Percentiles rank a stretch among this genome's conserved stretches.
Conservation (phyloP, 495 filamentous ascomycete genomes). For the Penicillium waksmanii region DNA sequence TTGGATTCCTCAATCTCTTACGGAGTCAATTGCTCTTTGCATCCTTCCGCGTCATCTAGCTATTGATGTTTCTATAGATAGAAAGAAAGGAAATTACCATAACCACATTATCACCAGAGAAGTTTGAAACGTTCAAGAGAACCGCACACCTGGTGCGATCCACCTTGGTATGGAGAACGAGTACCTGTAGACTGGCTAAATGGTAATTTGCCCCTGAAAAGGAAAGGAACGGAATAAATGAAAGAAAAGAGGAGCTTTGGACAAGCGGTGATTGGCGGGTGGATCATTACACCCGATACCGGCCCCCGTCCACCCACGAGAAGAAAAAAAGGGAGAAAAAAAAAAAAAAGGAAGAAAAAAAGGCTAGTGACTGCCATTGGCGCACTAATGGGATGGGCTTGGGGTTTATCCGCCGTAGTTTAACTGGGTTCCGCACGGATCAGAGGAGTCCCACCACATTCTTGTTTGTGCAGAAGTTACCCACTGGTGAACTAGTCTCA, state of each 20-base stretch:
- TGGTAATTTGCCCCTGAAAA: conserved; percentile 8
- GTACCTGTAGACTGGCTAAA: background rate
- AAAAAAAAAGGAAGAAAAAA: background rate
- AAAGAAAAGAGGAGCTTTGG: background rate
- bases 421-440: conserved; percentile 11
- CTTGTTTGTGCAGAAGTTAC: conserved; percentile 27
- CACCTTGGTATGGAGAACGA: background rate
- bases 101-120: background rate
- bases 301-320: conserved; percentile 7
- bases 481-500: conserved; percentile 9
- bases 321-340: background rate
- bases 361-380: conserved; percentile 8
- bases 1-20: background rate
- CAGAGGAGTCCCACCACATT: conserved; percentile 16
- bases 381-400: background rate
- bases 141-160: conserved; percentile 4
- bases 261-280: conserved; percentile 16
- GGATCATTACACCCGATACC: conserved; percentile 24
- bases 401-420: conserved; percentile 15
- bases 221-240: background rate
- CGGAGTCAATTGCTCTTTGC: background rate
- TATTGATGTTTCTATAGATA: conserved; percentile 14
- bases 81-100: conserved; percentile 10
- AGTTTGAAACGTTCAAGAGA: conserved; percentile 8
- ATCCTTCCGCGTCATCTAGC: conserved; percentile 1